Percentiles rank a stretch among this genome's conserved stretches.
Conservation (phyloP, 345 rosid genomes). For the Gossypium stocksii region DNA sequence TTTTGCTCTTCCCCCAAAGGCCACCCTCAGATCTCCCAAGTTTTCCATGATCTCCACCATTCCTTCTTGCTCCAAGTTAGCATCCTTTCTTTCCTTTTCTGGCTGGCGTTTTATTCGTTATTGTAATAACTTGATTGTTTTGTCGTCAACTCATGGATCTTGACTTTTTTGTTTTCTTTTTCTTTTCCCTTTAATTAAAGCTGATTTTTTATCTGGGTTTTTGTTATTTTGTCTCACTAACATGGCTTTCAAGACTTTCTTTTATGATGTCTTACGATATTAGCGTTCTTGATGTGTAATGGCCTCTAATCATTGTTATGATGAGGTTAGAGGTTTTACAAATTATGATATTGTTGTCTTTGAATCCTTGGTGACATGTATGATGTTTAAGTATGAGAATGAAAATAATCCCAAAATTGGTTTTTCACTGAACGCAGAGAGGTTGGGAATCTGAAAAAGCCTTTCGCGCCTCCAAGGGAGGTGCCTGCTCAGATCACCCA, state of each 20-base stretch:
- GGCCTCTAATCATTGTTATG: not conserved
- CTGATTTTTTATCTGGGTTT: slow-evolving; percentile 30
- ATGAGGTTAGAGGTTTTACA: not conserved
- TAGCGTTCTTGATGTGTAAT: not conserved
- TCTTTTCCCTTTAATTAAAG: slow-evolving; percentile 7
- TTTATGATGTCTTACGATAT: not conserved
- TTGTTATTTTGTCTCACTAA: not conserved
- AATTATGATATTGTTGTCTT: not conserved
- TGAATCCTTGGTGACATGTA: not conserved
- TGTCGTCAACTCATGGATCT: not conserved
- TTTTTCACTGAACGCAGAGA: not conserved
- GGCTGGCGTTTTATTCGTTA: not conserved
- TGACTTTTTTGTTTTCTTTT: not conserved
- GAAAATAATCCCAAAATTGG: not conserved
- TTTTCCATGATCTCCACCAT: slow-evolving; percentile 66
- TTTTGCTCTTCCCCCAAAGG: slow-evolving; percentile 52
- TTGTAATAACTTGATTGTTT: not conserved
- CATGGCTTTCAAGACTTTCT: not conserved
- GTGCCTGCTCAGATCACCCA: slow-evolving; percentile 9
- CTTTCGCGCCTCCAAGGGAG: not conserved
- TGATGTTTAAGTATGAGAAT: not conserved
- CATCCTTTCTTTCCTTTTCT: slow-evolving; percentile 1
- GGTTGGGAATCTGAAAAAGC: slow-evolving; percentile 1
- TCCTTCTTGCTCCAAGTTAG: slow-evolving; percentile 57
- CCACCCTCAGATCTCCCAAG: slow-evolving; percentile 72